phyloP scores from a whole-genome alignment of 495 filamentous ascomycete genomes.

The Pyrenula massariospora region DNA sequence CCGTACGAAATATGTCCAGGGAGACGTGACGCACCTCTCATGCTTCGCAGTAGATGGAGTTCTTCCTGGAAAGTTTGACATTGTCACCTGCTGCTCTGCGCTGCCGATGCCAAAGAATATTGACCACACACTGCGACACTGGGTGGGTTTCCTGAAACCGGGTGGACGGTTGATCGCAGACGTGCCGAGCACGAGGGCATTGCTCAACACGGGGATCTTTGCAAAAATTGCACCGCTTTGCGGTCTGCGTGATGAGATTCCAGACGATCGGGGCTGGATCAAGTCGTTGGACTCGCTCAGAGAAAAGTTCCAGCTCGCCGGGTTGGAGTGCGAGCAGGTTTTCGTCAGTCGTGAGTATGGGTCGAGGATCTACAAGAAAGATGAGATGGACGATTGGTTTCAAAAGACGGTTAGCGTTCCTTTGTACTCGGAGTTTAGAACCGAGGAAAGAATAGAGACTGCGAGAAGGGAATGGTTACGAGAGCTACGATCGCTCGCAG shows the following conservation, averaged over 20 bases:
- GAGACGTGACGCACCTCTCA: conserved; percentile 23
- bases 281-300: neutral
- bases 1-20: conserved; percentile 12
- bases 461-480: neutral
- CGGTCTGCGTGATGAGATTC: neutral
- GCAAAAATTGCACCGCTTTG: neutral
- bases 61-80: conserved; percentile 3
- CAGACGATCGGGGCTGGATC: neutral
- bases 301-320: neutral
- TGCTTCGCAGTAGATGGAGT: neutral
- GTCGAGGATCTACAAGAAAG: neutral
- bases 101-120: conserved; percentile 3
- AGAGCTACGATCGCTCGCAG: neutral
- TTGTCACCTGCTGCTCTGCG: conserved; percentile 8
- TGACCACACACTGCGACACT: conserved; percentile 2
- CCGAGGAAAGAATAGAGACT: neutral
- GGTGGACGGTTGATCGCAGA: conserved; percentile 8
- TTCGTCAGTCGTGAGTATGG: neutral
- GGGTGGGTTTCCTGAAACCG: conserved; percentile 7
- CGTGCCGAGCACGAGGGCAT: neutral
- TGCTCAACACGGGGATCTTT: neutral
- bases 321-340: neutral
- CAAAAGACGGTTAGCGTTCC: neutral
- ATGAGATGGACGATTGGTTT: neutral
- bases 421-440: neutral